phyloP scores from a whole-genome alignment of 2,329 filamentous ascomycete species.

The Sphaerulina vaccinii region DNA sequence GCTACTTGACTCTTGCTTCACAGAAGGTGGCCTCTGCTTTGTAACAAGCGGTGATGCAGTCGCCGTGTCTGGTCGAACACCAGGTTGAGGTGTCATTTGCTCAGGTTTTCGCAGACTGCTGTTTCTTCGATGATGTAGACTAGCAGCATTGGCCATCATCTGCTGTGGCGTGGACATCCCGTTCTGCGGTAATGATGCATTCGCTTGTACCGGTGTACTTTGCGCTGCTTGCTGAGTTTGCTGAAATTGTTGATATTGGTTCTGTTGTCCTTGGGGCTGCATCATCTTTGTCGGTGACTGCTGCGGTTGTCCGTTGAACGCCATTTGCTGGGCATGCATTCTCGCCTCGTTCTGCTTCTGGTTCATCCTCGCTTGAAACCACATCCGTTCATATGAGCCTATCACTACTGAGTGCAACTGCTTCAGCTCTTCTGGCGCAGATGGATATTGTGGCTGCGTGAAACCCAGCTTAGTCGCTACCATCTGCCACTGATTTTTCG shows the following conservation, averaged over 20 bases:
- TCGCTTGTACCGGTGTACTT: slow-evolving; percentile 47
- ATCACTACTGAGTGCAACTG: slow-evolving; percentile 75
- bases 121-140: slow-evolving; percentile 36
- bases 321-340: slow-evolving; percentile 42
- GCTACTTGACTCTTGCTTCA: slow-evolving; percentile 31
- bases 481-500: slow-evolving; percentile 69
- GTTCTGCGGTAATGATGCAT: slow-evolving; percentile 50
- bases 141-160: slow-evolving; percentile 36
- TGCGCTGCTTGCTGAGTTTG: slow-evolving; percentile 31
- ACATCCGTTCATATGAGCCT: slow-evolving; percentile 71
- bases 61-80: slow-evolving; percentile 18
- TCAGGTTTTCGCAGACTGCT: slow-evolving; percentile 33
- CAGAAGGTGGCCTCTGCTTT: slow-evolving; percentile 33
- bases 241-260: slow-evolving; percentile 31
- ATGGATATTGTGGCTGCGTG: slow-evolving; percentile 50
- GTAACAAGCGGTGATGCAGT: slow-evolving; percentile 32
- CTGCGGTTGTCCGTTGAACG: slow-evolving; percentile 35
- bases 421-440: slow-evolving; percentile 67
- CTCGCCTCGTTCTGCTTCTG: slow-evolving; percentile 39
- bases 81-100: slow-evolving; percentile 33
- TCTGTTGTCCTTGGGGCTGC: slow-evolving; percentile 28
- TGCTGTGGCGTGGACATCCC: slow-evolving; percentile 50
- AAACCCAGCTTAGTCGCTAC: slow-evolving; percentile 59
- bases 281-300: slow-evolving; percentile 38
- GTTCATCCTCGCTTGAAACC: slow-evolving; percentile 53